These are phyloP conservation scores for Eucalyptus regnans DNA, from an alignment of 345 rosid genomes.

Conservation along the genomic window DNA sequence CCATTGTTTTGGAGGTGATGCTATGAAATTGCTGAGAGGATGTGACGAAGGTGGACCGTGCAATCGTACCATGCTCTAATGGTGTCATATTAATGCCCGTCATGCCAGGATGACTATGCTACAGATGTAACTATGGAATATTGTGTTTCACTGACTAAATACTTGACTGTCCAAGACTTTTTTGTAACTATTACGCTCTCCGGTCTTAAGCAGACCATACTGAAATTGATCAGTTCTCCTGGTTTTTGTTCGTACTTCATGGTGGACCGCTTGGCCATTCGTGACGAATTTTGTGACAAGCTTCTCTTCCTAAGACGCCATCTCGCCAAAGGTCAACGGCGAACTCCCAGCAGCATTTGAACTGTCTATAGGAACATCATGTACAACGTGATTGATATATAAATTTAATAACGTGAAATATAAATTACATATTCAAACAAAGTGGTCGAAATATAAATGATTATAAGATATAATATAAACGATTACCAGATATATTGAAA, in stretches of 20 bases:
- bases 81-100: rapidly evolving
- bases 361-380: background rate
- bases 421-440: background rate
- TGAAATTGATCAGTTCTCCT: background rate
- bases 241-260: background rate
- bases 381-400: background rate
- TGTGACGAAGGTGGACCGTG: background rate
- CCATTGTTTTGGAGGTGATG: background rate
- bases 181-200: background rate
- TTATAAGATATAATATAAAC: too few species aligned
- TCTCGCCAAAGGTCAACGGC: background rate
- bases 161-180: background rate
- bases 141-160: background rate
- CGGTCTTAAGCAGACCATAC: background rate
- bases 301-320: background rate
- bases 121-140: background rate
- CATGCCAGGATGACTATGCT: background rate
- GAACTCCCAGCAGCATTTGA: background rate
- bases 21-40: background rate
- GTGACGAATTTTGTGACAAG: background rate
- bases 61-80: background rate
- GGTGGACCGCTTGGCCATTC: background rate
- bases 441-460: too few species aligned
- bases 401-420: background rate
- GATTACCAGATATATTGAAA: too few species aligned